phyloP scores from a whole-genome alignment of 2,329 filamentous ascomycete species.

The Thielaviopsis cerberus region DNA sequence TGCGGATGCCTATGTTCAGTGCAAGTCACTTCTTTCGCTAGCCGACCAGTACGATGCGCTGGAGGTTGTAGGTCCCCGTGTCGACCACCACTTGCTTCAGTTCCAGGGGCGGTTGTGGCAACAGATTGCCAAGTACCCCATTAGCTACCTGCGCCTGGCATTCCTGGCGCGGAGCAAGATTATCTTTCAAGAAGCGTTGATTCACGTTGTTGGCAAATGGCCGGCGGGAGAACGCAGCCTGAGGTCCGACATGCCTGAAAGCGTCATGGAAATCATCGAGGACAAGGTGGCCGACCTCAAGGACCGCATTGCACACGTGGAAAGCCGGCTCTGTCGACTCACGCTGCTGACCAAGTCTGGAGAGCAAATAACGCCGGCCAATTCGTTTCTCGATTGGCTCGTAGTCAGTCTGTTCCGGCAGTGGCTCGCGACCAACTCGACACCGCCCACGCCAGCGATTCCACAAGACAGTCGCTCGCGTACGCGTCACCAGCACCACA shows the following conservation, averaged over 20 bases:
- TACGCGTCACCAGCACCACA: conserved; percentile 15
- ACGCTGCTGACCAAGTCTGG: conserved; percentile 61
- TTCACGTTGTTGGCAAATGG: conserved; percentile 92
- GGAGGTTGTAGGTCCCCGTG: conserved; percentile 66
- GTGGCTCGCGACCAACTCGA: conserved; percentile 82
- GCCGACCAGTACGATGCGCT: conserved; percentile 93
- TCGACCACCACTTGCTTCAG: conserved; percentile 83
- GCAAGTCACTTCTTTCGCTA: conserved; percentile 69
- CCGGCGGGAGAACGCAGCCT: conserved; percentile 62
- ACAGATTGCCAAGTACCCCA: conserved; percentile 89
- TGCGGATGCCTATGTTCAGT: conserved; percentile 80
- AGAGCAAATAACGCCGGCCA: conserved; percentile 63
- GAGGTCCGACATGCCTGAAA: conserved; percentile 50
- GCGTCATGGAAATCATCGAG: conserved; percentile 75
- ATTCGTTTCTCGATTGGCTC: conserved; percentile 76
- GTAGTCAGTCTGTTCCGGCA: conserved; percentile 74
- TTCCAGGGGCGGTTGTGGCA: conserved; percentile 86
- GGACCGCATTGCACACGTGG: conserved; percentile 61
- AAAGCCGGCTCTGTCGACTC: conserved; percentile 65
- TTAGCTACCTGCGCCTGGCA: conserved; percentile 76
- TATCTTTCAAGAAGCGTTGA: conserved; percentile 71
- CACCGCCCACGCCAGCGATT: conserved; percentile 35
- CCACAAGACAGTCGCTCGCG: conserved; percentile 16
- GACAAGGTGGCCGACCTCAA: conserved; percentile 88
- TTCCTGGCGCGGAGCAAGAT: conserved; percentile 69